Base-by-base conservation (phyloP, 1,139 yeast species). In the Taphrina wiesneri region DNA sequence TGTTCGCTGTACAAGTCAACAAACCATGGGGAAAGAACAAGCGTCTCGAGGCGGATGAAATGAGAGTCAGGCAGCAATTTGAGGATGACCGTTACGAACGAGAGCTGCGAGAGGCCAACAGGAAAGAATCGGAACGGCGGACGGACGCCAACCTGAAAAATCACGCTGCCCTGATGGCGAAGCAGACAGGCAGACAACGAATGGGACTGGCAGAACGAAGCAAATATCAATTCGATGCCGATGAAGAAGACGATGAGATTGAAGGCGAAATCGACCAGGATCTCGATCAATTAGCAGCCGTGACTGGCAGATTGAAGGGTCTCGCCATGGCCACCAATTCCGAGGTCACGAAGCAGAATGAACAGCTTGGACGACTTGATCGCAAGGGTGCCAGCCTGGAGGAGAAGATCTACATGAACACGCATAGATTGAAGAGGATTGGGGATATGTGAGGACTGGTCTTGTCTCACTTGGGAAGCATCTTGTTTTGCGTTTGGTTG, bases 1-100 rank as follows among this genome's bases (percentile, higher is more conserved):
- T 93, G 70, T 86, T 92, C 75, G 86, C 91, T 25, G 92, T 96
- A 13, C 91, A 90, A 68, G 84, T 88, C 34, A 92, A 92, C 74
- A 66, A 66, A 17, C 69, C 69, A 17, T 68, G 68, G 68, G 69
- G 69, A 19, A 67, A 68, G 46, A 52, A 47, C 32, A 63, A 67
- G 57, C 64, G 95, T 71, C 80, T 86, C 70, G 85, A 87, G 71
- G 90, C 87, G 71, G 86, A 85, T 72, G 98, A 92, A 76, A 88
- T 84, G 67, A 81, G 81, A 67, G 81, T 91, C 70, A 85, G 87
- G 72, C 78, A 81, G n/a, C 85, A 87, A 61, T 84, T 88, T 71
- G 81, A 84, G 39, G 84, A 83, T 72, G 92, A 87, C 61, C 79
- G 77, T 68, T 69, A 69, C 26, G 74, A 72, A 63, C 73, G 77